A percentile compares a stretch with the other conserved stretches of the same genome.
Evolutionary conservation across 768 basidiomycete species (phyloP).

Genomic region (Leccinum subtestaceum): DNA sequence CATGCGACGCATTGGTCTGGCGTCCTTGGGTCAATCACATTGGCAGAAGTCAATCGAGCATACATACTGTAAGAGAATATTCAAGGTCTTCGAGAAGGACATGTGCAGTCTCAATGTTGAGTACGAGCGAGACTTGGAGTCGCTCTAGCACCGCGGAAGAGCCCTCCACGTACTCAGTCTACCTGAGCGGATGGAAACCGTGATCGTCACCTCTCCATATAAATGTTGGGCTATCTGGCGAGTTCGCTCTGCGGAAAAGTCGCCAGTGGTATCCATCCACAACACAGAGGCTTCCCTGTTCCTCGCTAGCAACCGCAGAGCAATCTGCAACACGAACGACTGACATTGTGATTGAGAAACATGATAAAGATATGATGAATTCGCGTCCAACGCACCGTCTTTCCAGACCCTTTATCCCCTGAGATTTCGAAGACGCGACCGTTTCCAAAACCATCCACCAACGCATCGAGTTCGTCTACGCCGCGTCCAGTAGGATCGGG

Average conservation of each 20-base stretch:
- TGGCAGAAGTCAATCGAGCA: not conserved
- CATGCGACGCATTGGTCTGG: constrained; percentile 11
- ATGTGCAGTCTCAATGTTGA: constrained; percentile 55
- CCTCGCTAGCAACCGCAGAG: constrained; percentile 49
- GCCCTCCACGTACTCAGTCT: constrained; percentile 22
- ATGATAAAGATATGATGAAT: not conserved
- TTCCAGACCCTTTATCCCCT: constrained; percentile 62
- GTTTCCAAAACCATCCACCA: constrained; percentile 50
- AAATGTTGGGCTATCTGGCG: constrained; percentile 34
- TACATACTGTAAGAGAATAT: constrained; percentile 28
- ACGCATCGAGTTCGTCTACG: constrained; percentile 46
- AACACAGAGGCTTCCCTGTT: constrained; percentile 39
- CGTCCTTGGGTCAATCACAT: constrained; percentile 1
- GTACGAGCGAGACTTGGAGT: constrained; percentile 55
- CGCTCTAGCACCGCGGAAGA: constrained; percentile 45
- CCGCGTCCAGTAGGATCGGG: constrained; percentile 28
- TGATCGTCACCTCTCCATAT: constrained; percentile 25
- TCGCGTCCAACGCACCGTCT: constrained; percentile 51
- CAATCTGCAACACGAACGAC: constrained; percentile 60
- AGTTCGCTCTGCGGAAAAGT: constrained; percentile 55
- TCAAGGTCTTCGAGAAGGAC: constrained; percentile 47
- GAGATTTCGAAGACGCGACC: constrained; percentile 64
- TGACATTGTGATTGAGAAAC: constrained; percentile 28
- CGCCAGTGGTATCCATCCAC: constrained; percentile 75
- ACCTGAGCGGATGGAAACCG: not conserved